Evolutionary conservation across 2,329 filamentous ascomycete species (phyloP).

Genomic region (Pleomassaria siparia): DNA sequence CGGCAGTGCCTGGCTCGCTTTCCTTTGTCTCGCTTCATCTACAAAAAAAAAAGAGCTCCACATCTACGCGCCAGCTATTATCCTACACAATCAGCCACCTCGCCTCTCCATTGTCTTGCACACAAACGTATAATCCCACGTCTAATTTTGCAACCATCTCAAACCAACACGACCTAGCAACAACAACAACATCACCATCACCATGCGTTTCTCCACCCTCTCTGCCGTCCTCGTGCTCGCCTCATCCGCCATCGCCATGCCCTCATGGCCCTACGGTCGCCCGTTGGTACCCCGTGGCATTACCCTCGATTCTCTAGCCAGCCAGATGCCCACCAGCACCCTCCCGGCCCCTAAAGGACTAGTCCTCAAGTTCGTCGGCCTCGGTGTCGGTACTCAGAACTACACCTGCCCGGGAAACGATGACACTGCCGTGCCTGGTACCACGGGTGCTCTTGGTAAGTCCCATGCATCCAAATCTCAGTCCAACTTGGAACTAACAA

Average conservation of each 20-base stretch:
- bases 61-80: not conserved
- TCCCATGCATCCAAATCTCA: not conserved
- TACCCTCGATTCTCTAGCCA: constrained; percentile 26
- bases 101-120: too few relatives aligned
- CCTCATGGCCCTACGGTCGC: constrained; percentile 12
- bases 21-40: constrained; percentile 1
- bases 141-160: too few relatives aligned
- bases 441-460: constrained; percentile 38
- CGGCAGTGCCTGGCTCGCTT: not conserved
- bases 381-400: constrained; percentile 57
- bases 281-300: constrained; percentile 14
- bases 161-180: too few relatives aligned
- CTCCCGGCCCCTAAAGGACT: constrained; percentile 32
- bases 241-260: constrained; percentile 13
- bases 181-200: constrained; percentile 6
- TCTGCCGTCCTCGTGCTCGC: constrained; percentile 24
- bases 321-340: constrained; percentile 29
- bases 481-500: constrained; percentile 10
- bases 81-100: too few relatives aligned
- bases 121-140: too few relatives aligned
- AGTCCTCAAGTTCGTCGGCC: constrained; percentile 48
- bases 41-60: not conserved
- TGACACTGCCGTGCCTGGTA: constrained; percentile 27
- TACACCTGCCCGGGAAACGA: constrained; percentile 47
- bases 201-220: constrained; percentile 34